These are phyloP conservation scores for Cryoendolithus antarcticus DNA, from an alignment of 2,329 filamentous ascomycete species.

Conservation along the genomic window DNA sequence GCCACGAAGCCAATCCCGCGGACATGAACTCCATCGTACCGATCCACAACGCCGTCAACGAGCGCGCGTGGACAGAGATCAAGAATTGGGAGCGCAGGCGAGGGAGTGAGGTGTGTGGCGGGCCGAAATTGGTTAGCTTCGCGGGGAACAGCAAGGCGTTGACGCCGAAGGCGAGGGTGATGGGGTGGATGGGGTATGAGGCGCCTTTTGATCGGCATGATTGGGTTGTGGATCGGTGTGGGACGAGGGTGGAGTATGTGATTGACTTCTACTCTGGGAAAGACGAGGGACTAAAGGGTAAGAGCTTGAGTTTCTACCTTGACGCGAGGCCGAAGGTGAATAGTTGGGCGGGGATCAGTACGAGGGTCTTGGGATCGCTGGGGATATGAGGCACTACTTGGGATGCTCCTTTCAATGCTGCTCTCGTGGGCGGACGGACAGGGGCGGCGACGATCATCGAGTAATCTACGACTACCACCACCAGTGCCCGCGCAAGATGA, in stretches of 20 bases:
- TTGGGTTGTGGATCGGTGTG: slow-evolving; percentile 92
- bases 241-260: slow-evolving; percentile 75
- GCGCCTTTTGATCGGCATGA: slow-evolving; percentile 92
- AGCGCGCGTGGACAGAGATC: slow-evolving; percentile 89
- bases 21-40: slow-evolving; percentile 90
- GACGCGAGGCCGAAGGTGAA: slow-evolving; percentile 56
- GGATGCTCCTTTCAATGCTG: too few relatives aligned
- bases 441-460: too few relatives aligned
- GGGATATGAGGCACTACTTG: too few relatives aligned
- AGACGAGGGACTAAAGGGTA: slow-evolving; percentile 23
- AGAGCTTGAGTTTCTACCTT: slow-evolving; percentile 49
- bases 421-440: too few relatives aligned
- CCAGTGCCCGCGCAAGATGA: too few relatives aligned
- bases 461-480: too few relatives aligned
- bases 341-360: slow-evolving; percentile 47
- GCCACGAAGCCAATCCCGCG: slow-evolving; percentile 53
- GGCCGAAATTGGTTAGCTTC: slow-evolving; percentile 75
- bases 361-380: slow-evolving; percentile 28
- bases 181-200: slow-evolving; percentile 71
- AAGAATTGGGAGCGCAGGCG: slow-evolving; percentile 68
- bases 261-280: slow-evolving; percentile 94
- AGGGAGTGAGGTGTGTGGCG: slow-evolving; percentile 54
- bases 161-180: slow-evolving; percentile 72
- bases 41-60: slow-evolving; percentile 97
- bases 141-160: slow-evolving; percentile 51